Evolutionary conservation across 495 filamentous ascomycete genomes (phyloP).

Genomic region (Trichoderma erinaceum): DNA sequence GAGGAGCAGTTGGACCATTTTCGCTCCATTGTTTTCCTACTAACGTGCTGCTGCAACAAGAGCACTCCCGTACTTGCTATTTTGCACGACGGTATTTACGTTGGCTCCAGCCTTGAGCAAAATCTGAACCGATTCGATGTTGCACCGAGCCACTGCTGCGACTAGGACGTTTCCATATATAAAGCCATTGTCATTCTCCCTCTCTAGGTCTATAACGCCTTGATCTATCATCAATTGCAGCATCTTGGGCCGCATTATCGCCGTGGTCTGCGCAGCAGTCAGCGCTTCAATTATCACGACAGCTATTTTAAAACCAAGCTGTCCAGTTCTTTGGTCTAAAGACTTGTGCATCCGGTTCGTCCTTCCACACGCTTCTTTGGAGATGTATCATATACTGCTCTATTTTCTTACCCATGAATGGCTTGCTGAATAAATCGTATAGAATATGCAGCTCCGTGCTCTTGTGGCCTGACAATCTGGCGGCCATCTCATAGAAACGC

Average conservation of each 20-base stretch:
- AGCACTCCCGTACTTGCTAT: background rate
- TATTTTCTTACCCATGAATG: background rate
- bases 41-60: background rate
- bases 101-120: background rate
- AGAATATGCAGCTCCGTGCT: background rate
- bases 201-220: background rate
- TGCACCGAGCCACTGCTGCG: background rate
- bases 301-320: background rate
- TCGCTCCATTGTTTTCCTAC: too few relatives aligned
- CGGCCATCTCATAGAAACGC: conserved; percentile 1
- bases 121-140: background rate
- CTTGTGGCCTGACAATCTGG: background rate
- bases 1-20: background rate
- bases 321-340: background rate
- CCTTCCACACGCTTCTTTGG: background rate
- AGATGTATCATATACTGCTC: background rate
- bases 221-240: background rate
- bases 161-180: background rate
- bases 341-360: background rate
- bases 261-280: background rate
- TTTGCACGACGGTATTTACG: background rate
- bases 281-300: background rate
- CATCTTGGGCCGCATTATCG: background rate
- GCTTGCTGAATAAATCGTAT: background rate
- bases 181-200: background rate